Conservation (phyloP, 345 rosid genomes). For the Dipteronia sinensis region DNA sequence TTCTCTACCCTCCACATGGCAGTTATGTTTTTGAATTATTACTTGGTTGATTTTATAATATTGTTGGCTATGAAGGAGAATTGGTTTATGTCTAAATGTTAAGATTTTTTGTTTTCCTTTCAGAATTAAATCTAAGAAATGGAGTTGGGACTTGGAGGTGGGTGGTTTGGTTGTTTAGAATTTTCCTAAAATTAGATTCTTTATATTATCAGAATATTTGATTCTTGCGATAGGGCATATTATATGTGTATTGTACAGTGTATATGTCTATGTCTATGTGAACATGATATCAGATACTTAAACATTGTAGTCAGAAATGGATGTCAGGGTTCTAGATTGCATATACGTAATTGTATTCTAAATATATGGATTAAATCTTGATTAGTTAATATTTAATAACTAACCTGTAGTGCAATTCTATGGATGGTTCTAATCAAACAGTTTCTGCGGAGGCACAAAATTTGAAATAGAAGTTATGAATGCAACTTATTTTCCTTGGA, state of each 20-base stretch:
- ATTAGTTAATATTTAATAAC: background rate
- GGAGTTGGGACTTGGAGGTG: background rate
- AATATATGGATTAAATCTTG: background rate
- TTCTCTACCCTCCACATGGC: conserved; percentile 4
- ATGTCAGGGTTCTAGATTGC: background rate
- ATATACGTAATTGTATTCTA: background rate
- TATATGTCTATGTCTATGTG: too few relatives aligned
- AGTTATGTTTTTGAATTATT: background rate
- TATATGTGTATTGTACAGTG: background rate
- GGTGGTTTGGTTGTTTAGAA: conserved; percentile 1
- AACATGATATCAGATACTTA: too few relatives aligned
- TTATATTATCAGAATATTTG: background rate
- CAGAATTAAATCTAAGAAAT: background rate
- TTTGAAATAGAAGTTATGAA: too few relatives aligned
- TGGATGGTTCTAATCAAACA: too few relatives aligned
- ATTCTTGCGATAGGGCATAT: background rate
- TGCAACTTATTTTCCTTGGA: background rate
- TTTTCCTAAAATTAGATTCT: background rate
- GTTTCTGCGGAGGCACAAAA: too few relatives aligned
- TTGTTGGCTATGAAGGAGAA: conserved; percentile 2
- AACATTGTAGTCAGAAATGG: background rate
- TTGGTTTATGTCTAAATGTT: conserved; percentile 13
- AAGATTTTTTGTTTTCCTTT: background rate
- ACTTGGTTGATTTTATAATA: background rate
- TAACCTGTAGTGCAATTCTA: background rate